Evolutionary conservation across 352 stramenopile species (phyloP).

Genomic region (Phytophthora colocasiae): DNA sequence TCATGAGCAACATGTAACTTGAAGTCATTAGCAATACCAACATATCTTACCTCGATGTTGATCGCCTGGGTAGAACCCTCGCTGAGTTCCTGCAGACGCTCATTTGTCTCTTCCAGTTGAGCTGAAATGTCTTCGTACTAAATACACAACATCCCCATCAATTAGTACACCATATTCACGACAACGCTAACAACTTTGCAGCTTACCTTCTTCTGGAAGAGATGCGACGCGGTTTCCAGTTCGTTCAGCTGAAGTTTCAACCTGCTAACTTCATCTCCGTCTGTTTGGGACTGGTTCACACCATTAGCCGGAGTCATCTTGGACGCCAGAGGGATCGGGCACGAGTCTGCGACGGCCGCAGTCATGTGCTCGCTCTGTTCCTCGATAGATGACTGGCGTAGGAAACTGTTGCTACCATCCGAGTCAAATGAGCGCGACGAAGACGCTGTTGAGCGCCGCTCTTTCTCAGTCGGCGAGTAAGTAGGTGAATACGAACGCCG

Average conservation of each 20-base stretch:
- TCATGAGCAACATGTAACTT: slow-evolving; percentile 8
- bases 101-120: slow-evolving; percentile 57
- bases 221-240: slow-evolving; percentile 49
- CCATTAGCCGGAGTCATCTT: slow-evolving; percentile 18
- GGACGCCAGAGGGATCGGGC: slow-evolving; percentile 49
- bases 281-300: slow-evolving; percentile 28
- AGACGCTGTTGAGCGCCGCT: slow-evolving; percentile 46
- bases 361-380: slow-evolving; percentile 46
- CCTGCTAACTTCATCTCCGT: slow-evolving; percentile 51
- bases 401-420: slow-evolving; percentile 44
- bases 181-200: neutral
- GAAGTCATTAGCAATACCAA: neutral
- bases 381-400: slow-evolving; percentile 40
- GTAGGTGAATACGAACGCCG: slow-evolving; percentile 29
- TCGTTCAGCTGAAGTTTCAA: slow-evolving; percentile 55
- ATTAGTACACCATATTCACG: slow-evolving; percentile 5
- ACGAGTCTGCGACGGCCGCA: slow-evolving; percentile 51
- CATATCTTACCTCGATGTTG: slow-evolving; percentile 67
- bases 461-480: slow-evolving; percentile 45
- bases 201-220: slow-evolving; percentile 60
- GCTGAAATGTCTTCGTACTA: slow-evolving; percentile 66
- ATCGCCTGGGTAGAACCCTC: slow-evolving; percentile 49
- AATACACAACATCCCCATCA: slow-evolving; percentile 5
- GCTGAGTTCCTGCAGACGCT: slow-evolving; percentile 54
- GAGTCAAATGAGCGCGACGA: slow-evolving; percentile 47